Base-by-base conservation (phyloP, 306 rosid genomes). In the Fragaria ananassa region DNA sequence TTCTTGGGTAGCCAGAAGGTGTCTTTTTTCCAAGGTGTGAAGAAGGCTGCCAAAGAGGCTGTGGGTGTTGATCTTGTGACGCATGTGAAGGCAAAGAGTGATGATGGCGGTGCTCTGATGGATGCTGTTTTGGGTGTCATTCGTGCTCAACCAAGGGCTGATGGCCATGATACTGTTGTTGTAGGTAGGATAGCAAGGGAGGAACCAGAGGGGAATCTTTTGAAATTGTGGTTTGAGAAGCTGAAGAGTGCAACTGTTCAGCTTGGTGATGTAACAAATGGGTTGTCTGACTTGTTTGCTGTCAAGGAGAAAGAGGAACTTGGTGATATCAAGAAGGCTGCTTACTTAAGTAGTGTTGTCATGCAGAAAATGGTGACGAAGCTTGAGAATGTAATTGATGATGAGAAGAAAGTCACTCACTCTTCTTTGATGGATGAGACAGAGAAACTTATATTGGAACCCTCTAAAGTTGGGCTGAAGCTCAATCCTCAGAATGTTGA, bases 341-440 rank as follows among this genome's bases (percentile, higher is more conserved):
- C 98, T 11, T 86, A 80, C 79, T 84, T 94, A 84, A 85, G 93
- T n/a, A 80, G 91, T 35, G 81, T 78, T 57, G 98, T 90, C 79
- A 86, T 94, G 97, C 90, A 86, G 57, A 88, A 89, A 74, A 83
- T 92, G 67, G 96, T 94, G 54, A 93, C 95, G 1, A 94, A 94
- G 82, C 91, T 94, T 76, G 98, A 94, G 86, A 92, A 85, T 75
- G 89, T 92, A 56, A 94, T 94, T 72, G 98, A 94, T 66, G 97
- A 91, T 75, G 98, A 94, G 87, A 94, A 87, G 90, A 86, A 92
- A 78, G 81, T 94, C 39, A 67, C 87, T 37, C 98, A 94, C 86
- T 90, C 97, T 27, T 79, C 88, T 19, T 83, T 94, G 84, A 94
- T 94, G 97, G 96, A 88, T 35, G 98, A 91, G 81, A 89, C 98